Evolutionary conservation across 179 eudicot species (phyloP), one percentile per base, ranked within the genome.

Genomic region (Spergularia azorica): DNA sequence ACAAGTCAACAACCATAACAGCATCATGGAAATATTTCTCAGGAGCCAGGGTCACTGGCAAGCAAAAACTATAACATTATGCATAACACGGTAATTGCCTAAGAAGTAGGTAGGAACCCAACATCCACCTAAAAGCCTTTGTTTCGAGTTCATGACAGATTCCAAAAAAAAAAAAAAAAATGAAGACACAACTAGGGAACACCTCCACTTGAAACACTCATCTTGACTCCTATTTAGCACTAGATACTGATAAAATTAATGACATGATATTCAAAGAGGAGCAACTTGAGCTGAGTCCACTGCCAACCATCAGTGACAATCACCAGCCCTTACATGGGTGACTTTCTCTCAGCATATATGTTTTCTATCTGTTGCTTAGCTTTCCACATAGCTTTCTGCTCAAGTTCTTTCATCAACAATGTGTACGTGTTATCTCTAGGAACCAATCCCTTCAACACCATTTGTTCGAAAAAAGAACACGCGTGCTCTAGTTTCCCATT

Each of bases 401-500:
- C 93, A 48, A 93, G 91, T 62, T 84, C 83, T 67, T 86, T 63
- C 52, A 79, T 82, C 80, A 95, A 78, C 81, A 73, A 63, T 67
- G 80, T 72, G 64, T 81, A 88, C 3, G 81, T 87, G 48, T 75
- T 77, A 73, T 88, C 88, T 79, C 9, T 76, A 0, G 97, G 96
- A 73, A 88, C 76, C 77, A 88, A 82, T 56, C 97, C 94, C 81
- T 81, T 88, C 51, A 63, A 50, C 75, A 89, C 86, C 67, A 78
- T 76, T 69, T 87, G 90, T 76, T 94, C 92, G 58, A 92, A 86
- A 71, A 84, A 82, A 5, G 74, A 77, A 74, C 94, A 92, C 1
- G 98, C 94, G 59, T 85, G 91, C 79, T 87, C 90, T n/a, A 87
- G 71, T 62, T 87, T 86, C 59, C 93, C 94, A 26, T 43, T 84